Evolutionary conservation across 129 eudicot genomes (phyloP), one percentile per base, ranked within the genome.

Genomic region (Pulicaria dysenterica): DNA sequence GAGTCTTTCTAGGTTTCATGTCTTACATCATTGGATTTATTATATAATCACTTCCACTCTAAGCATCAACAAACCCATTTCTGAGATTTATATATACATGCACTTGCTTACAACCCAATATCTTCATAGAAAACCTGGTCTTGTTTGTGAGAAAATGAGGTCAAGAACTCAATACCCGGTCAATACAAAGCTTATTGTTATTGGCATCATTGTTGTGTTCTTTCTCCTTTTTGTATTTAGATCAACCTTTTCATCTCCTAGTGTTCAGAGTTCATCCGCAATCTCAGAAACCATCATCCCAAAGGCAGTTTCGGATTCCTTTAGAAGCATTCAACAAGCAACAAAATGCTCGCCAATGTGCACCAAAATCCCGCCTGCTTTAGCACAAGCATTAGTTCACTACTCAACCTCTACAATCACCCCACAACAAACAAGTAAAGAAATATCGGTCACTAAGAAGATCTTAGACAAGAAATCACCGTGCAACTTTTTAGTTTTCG

Each of bases 381-480:
- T 94, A 53, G 77, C 97, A 4, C 86, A 90, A 76, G 87, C 97
- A 0, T 65, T 94, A 8, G 76, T 94, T 62, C 98, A 90, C 81
- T 94, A 94, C 88, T 55, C 98, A 34, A 94, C 97, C 64, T 94
- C 98, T 50, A 66, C 91, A 77, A 94, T 94, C 80, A 94, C 97
- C 11, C 98, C 98, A 12, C 98, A 94, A 61, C 98, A 94, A 86
- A 94, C 98, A 2, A 84, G 81, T 69, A 81, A 88, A 50, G 98
- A 94, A 57, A 85, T 94, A 61, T 84, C 89, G 0, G 88, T 94
- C 34, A 73, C 96, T 2, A 83, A 93, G 43, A 82, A 72, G 64
- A 77, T 94, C 63, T 78, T 94, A 41, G 89, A 87, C 34, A 77
- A 83, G 65, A 88, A 81, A 50, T 94, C 98, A 31, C 98, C 97